Percentiles rank a stretch among this genome's conserved stretches.
Conservation (phyloP, 768 basidiomycete species). For the Russula earlei region DNA sequence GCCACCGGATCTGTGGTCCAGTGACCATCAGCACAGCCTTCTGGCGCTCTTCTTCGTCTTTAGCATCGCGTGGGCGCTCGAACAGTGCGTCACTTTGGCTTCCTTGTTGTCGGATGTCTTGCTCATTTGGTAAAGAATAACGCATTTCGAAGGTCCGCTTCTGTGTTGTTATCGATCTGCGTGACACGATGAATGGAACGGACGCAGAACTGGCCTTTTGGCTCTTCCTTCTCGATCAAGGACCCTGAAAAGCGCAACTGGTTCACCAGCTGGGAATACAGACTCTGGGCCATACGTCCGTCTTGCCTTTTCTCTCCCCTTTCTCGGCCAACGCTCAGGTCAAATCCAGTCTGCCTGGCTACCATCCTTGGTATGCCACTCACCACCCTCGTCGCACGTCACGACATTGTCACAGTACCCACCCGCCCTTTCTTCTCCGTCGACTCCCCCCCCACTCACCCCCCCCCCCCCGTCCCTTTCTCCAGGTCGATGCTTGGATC, state of each 20-base stretch:
- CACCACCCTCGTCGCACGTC: slow-evolving; percentile 50
- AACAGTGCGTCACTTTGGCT: slow-evolving; percentile 43
- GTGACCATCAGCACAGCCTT: slow-evolving; percentile 40
- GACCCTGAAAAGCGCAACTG: slow-evolving; percentile 59
- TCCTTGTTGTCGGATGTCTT: slow-evolving; percentile 5
- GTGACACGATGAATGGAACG: neutral
- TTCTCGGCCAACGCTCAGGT: neutral
- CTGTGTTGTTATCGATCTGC: neutral
- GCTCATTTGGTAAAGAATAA: slow-evolving; percentile 39
- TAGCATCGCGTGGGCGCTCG: slow-evolving; percentile 66
- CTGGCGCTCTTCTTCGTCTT: slow-evolving; percentile 64
- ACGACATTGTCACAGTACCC: slow-evolving; percentile 47
- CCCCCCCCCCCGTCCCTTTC: neutral
- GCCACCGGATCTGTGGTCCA: slow-evolving; percentile 45
- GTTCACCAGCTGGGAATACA: slow-evolving; percentile 77
- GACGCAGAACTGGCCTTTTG: slow-evolving; percentile 64
- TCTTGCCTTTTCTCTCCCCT: neutral
- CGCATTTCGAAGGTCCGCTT: slow-evolving; percentile 66
- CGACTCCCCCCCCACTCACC: too few species aligned
- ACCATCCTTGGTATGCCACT: slow-evolving; percentile 67
- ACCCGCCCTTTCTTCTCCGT: neutral
- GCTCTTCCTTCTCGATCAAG: slow-evolving; percentile 75
- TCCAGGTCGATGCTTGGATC: slow-evolving; percentile 66
- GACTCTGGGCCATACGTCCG: slow-evolving; percentile 59
- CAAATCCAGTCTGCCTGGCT: slow-evolving; percentile 44